Evolutionary conservation across 129 eudicot species (phyloP).

Genomic region (Erigeron canadensis): DNA sequence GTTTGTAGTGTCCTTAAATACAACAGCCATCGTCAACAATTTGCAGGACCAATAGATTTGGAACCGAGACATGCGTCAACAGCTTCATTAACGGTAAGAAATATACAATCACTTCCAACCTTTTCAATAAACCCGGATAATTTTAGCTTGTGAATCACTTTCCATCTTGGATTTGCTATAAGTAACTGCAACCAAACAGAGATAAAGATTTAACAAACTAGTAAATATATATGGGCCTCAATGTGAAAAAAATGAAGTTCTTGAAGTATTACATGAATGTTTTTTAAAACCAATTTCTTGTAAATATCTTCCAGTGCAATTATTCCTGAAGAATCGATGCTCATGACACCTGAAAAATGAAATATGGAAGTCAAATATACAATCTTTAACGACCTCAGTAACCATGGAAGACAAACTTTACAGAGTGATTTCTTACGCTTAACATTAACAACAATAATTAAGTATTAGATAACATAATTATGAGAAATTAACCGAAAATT

Average conservation of each 20-base stretch:
- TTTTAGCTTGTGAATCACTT: conserved; percentile 63
- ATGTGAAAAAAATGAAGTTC: background rate
- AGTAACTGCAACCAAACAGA: conserved; percentile 41
- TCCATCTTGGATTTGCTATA: conserved; percentile 62
- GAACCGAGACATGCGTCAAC: conserved; percentile 49
- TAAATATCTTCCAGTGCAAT: conserved; percentile 53
- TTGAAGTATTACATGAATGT: conserved; percentile 39
- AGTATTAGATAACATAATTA: background rate
- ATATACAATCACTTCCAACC: conserved; percentile 44
- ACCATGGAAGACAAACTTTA: too few relatives aligned
- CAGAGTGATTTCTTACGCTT: background rate
- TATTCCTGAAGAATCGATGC: conserved; percentile 63
- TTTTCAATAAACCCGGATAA: conserved; percentile 45
- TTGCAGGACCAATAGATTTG: conserved; percentile 24
- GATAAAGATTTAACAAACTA: background rate
- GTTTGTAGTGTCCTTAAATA: background rate
- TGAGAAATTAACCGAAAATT: background rate
- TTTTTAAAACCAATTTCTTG: conserved; percentile 40
- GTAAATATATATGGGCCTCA: background rate
- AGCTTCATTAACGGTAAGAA: conserved; percentile 59
- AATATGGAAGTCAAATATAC: background rate
- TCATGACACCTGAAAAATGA: conserved; percentile 44
- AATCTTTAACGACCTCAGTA: too few relatives aligned
- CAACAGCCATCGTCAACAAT: conserved; percentile 15
- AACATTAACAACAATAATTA: too few relatives aligned